Evolutionary conservation across 1,284 basidiomycete genomes (phyloP).

Genomic region (Trichosporon faecale): DNA sequence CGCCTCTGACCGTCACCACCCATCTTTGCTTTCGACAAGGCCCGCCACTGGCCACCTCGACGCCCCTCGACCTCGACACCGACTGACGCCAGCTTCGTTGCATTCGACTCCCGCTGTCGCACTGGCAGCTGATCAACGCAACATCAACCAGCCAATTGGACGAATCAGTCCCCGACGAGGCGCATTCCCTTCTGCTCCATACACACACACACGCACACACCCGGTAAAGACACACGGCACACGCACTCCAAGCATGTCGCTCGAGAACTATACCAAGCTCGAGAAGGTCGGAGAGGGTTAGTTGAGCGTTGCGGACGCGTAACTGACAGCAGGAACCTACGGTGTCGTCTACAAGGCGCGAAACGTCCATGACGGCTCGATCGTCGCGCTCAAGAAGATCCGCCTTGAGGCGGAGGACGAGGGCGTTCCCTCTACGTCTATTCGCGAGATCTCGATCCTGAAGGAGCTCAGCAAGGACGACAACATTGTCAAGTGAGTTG

Average conservation of each 20-base stretch:
- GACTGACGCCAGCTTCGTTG: not conserved
- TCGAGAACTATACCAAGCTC: constrained; percentile 61
- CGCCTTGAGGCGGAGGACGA: constrained; percentile 91
- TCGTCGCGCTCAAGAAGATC: constrained; percentile 96
- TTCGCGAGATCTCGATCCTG: constrained; percentile 92
- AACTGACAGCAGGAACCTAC: constrained; percentile 72
- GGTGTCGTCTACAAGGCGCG: constrained; percentile 96
- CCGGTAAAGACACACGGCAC: not conserved
- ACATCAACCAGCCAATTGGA: not conserved
- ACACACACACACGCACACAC: not conserved
- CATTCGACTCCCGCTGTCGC: not conserved
- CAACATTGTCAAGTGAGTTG: constrained; percentile 73
- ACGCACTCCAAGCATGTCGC: constrained; percentile 33
- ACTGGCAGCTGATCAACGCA: not conserved
- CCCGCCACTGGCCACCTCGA: not conserved
- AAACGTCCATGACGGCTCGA: constrained; percentile 69
- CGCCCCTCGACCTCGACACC: not conserved
- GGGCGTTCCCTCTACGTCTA: constrained; percentile 94
- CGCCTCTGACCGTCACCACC: not conserved
- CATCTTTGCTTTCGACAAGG: not conserved
- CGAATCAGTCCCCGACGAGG: not conserved
- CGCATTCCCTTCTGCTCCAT: not conserved
- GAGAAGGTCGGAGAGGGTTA: constrained; percentile 71
- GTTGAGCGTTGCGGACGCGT: not conserved
- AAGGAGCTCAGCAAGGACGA: constrained; percentile 91